These are phyloP conservation scores for Xylaria sp. DNA, from an alignment of 2,329 filamentous ascomycete genomes.

Conservation along the genomic window DNA sequence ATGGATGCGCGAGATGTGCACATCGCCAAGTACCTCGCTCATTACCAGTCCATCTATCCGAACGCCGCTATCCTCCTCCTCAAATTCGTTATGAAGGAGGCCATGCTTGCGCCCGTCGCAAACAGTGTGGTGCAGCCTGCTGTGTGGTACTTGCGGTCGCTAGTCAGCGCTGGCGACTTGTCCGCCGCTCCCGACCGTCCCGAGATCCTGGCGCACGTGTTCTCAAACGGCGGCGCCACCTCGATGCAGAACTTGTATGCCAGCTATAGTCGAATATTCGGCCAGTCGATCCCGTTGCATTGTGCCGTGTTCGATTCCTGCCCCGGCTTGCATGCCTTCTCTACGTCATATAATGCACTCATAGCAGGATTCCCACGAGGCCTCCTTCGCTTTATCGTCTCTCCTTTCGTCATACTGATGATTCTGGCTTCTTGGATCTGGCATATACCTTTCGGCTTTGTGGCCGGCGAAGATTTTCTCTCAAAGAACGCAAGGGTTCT, in stretches of 20 bases:
- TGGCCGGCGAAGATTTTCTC: slow-evolving; percentile 49
- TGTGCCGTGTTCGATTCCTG: slow-evolving; percentile 61
- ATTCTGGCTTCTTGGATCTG: slow-evolving; percentile 50
- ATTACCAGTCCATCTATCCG: slow-evolving; percentile 59
- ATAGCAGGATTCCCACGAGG: slow-evolving; percentile 52
- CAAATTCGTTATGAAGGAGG: slow-evolving; percentile 54
- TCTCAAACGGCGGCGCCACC: slow-evolving; percentile 64
- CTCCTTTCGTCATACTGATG: slow-evolving; percentile 52
- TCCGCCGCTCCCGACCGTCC: slow-evolving; percentile 43
- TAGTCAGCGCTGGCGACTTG: slow-evolving; percentile 44
- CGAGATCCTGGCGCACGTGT: slow-evolving; percentile 60
- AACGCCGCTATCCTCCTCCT: slow-evolving; percentile 59
- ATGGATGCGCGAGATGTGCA: slow-evolving; percentile 63
- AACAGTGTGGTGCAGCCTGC: slow-evolving; percentile 54
- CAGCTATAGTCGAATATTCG: slow-evolving; percentile 48
- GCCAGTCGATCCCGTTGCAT: slow-evolving; percentile 54
- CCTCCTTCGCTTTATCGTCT: slow-evolving; percentile 44
- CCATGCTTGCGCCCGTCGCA: slow-evolving; percentile 51
- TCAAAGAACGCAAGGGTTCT: slow-evolving; percentile 53
- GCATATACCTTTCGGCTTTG: slow-evolving; percentile 48
- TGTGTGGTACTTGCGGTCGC: slow-evolving; percentile 53
- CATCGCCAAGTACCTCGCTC: slow-evolving; percentile 62
- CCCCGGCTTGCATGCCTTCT: slow-evolving; percentile 58
- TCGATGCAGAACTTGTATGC: slow-evolving; percentile 55
- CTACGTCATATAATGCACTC: slow-evolving; percentile 55